phyloP scores from a whole-genome alignment of 192 early-diverging fungal genomes.

The Phlyctochytrium planicorne region DNA sequence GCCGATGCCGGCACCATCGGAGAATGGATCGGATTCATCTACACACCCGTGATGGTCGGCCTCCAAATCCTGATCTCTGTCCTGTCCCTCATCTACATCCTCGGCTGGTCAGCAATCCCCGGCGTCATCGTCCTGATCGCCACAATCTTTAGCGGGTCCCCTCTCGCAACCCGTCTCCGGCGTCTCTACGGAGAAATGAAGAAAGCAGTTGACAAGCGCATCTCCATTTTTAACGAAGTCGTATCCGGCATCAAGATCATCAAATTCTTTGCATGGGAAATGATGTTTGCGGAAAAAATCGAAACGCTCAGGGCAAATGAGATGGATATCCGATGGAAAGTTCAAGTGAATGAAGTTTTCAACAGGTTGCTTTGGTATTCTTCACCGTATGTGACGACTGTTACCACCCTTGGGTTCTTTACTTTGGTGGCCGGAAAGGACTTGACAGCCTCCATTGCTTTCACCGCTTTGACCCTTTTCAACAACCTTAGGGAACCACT shows the following conservation, averaged over 20 bases:
- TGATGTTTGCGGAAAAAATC: constrained; percentile 20
- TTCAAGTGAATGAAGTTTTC: constrained; percentile 8
- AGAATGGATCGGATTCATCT: constrained; percentile 10
- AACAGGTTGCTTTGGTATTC: constrained; percentile 49
- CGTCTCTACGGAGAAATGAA: constrained; percentile 34
- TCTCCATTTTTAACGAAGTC: constrained; percentile 61
- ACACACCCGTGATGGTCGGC: constrained; percentile 1
- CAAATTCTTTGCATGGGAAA: constrained; percentile 40
- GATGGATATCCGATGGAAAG: constrained; percentile 9
- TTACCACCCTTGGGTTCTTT: constrained; percentile 51
- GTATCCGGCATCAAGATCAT: constrained; percentile 38
- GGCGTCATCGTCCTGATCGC: constrained; percentile 62
- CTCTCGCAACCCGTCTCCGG: background rate
- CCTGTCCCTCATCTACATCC: constrained; percentile 63
- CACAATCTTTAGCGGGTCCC: constrained; percentile 17
- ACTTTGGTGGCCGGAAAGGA: constrained; percentile 50
- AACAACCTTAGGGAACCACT: constrained; percentile 53
- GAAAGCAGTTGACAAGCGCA: constrained; percentile 54
- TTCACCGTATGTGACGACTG: constrained; percentile 49
- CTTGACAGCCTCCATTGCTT: constrained; percentile 63
- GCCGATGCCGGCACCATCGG: constrained; percentile 30
- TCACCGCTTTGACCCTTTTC: constrained; percentile 56
- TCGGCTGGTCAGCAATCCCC: constrained; percentile 74
- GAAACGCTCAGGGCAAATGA: constrained; percentile 18
- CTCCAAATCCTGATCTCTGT: constrained; percentile 47